Evolutionary conservation across 2,329 filamentous ascomycete genomes (phyloP).

Genomic region (Emergomyces pasteurianus): DNA sequence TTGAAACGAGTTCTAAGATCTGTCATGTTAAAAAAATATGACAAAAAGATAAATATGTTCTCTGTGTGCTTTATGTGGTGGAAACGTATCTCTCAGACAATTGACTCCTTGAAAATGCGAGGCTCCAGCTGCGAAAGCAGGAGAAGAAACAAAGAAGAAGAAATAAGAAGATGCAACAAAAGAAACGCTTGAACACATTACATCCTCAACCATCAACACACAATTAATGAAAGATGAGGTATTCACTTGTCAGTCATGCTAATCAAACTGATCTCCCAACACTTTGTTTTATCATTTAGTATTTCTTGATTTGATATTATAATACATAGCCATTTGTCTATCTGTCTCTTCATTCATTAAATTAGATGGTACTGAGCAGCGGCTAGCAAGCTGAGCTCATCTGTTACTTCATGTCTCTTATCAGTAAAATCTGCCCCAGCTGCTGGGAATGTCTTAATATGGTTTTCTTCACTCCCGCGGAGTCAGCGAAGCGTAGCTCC

Average conservation of each 20-base stretch:
- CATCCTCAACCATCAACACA: background rate
- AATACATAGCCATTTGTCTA: background rate
- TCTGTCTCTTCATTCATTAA: background rate
- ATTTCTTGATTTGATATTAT: background rate
- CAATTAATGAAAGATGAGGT: background rate
- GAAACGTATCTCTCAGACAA: too few relatives aligned
- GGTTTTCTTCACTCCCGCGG: background rate
- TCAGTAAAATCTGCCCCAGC: background rate
- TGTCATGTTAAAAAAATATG: too few relatives aligned
- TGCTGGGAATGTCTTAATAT: background rate
- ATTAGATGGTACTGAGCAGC: background rate
- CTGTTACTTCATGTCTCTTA: background rate
- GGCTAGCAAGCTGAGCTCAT: background rate
- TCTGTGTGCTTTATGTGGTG: too few relatives aligned
- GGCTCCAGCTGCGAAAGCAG: too few relatives aligned
- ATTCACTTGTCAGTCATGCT: too few relatives aligned
- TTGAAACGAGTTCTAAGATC: too few relatives aligned
- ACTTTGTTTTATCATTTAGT: conserved; percentile 9
- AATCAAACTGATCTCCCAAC: background rate
- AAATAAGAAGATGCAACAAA: too few relatives aligned
- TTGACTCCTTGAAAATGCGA: too few relatives aligned
- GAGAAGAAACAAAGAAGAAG: too few relatives aligned
- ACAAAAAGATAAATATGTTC: too few relatives aligned
- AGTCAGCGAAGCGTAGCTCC: background rate
- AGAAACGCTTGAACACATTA: too few relatives aligned